Percentiles rank a stretch among this genome's conserved stretches.
Conservation (phyloP, 176 grass and related monocot genomes). For the Secale cereale region DNA sequence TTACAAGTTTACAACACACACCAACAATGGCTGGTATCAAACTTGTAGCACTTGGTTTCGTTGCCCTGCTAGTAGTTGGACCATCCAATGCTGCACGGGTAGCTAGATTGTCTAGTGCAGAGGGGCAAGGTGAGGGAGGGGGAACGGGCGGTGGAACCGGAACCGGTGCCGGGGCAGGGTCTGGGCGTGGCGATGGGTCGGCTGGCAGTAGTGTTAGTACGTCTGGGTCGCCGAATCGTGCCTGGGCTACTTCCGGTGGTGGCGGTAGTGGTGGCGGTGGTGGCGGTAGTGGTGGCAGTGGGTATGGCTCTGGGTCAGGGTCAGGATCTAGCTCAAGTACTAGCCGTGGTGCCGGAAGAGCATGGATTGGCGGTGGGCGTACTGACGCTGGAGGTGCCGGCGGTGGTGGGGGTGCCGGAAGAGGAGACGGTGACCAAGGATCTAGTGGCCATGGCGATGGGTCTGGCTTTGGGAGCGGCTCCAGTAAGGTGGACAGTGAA, state of each 20-base stretch:
- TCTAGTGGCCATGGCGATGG: neutral
- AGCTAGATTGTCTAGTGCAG: neutral
- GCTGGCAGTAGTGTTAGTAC: neutral
- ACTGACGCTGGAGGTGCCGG: neutral
- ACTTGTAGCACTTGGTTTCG: neutral
- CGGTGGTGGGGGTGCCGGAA: neutral
- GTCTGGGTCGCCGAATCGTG: neutral
- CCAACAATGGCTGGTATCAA: neutral
- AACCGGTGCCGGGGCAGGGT: neutral
- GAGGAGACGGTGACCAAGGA: neutral
- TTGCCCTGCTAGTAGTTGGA: neutral
- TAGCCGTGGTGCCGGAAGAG: neutral
- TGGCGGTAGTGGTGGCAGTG: neutral
- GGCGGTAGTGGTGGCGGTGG: neutral
- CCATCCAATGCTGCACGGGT: neutral
- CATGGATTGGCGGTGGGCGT: neutral
- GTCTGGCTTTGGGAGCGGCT: neutral
- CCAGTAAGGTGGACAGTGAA: neutral
- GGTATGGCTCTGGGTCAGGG: neutral
- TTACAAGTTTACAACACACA: neutral
- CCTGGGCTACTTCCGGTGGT: neutral
- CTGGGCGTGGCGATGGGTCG: neutral
- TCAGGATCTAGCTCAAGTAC: neutral
- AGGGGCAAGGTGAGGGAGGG: neutral
- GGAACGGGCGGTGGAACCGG: neutral